Conservation (phyloP, 2,329 filamentous ascomycete species). For the Lachnellula arida region DNA sequence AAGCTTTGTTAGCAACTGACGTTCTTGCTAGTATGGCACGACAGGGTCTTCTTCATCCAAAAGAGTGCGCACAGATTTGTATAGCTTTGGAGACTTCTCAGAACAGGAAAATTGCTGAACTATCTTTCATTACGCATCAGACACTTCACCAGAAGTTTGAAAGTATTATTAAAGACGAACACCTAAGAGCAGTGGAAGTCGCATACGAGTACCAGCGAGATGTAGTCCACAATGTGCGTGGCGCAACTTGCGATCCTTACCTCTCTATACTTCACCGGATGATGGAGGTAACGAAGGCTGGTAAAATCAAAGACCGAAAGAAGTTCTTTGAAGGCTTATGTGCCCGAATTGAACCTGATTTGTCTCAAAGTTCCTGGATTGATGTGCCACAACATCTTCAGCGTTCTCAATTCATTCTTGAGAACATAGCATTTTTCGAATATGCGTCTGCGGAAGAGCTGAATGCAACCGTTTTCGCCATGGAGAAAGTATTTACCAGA, state of each 20-base stretch:
- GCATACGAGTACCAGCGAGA: conserved; percentile 86
- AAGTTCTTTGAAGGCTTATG: conserved; percentile 84
- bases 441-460: conserved; percentile 82
- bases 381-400: conserved; percentile 63
- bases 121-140: conserved; percentile 79
- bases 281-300: conserved; percentile 86
- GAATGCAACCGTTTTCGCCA: conserved; percentile 64
- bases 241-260: conserved; percentile 66
- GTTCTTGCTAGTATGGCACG: conserved; percentile 91
- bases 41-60: conserved; percentile 90
- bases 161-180: conserved; percentile 90
- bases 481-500: conserved; percentile 83
- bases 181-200: conserved; percentile 80
- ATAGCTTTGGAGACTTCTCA: conserved; percentile 92
- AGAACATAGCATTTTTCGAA: conserved; percentile 91
- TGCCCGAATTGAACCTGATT: conserved; percentile 75
- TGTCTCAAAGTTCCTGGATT: conserved; percentile 61
- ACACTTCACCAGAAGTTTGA: conserved; percentile 88
- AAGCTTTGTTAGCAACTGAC: conserved; percentile 79
- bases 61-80: conserved; percentile 82
- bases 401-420: conserved; percentile 79
- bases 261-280: conserved; percentile 74
- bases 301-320: conserved; percentile 82
- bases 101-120: conserved; percentile 68
- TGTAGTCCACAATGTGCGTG: conserved; percentile 68